Evolutionary conservation across 2,329 filamentous ascomycete species (phyloP).

Genomic region (Rhynchosporium agropyri): DNA sequence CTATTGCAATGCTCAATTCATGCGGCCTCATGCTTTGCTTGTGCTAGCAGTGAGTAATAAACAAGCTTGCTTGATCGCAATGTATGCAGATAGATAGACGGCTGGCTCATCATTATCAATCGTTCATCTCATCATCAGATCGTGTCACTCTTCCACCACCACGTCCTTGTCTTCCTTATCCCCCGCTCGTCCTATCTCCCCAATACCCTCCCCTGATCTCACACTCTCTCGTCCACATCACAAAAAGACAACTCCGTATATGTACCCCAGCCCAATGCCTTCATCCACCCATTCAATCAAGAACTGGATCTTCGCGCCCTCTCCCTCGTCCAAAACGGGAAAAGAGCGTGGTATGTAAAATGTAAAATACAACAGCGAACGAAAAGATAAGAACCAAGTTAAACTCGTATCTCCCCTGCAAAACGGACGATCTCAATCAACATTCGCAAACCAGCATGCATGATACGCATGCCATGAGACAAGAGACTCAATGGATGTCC

Average conservation of each 20-base stretch:
- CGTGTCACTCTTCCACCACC: conserved; percentile 9
- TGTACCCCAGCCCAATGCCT: background rate
- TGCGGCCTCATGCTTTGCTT: conserved; percentile 3
- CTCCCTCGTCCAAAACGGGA: background rate
- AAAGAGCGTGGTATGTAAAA: conserved; percentile 16
- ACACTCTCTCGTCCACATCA: conserved; percentile 4
- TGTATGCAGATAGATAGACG: conserved; percentile 10
- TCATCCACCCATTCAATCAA: background rate
- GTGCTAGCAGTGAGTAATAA: conserved; percentile 6
- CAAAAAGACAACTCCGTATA: conserved; percentile 9
- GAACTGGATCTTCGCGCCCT: conserved; percentile 4
- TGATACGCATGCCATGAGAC: conserved; percentile 7
- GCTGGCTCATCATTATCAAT: conserved; percentile 10
- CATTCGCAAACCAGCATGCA: conserved; percentile 16
- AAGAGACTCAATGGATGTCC: background rate
- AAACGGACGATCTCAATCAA: conserved; percentile 9
- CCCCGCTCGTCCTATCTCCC: background rate
- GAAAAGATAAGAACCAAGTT: conserved; percentile 4
- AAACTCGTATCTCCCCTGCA: background rate
- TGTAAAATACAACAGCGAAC: conserved; percentile 21
- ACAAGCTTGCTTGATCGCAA: background rate
- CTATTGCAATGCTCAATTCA: conserved; percentile 6
- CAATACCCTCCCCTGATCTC: background rate
- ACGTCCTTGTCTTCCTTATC: background rate
- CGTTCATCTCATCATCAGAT: conserved; percentile 9